Percentiles rank a stretch among this genome's conserved stretches.
These are phyloP conservation scores for Arabis hirsuta DNA, from an alignment of 345 rosid genomes.

Conservation along the genomic window DNA sequence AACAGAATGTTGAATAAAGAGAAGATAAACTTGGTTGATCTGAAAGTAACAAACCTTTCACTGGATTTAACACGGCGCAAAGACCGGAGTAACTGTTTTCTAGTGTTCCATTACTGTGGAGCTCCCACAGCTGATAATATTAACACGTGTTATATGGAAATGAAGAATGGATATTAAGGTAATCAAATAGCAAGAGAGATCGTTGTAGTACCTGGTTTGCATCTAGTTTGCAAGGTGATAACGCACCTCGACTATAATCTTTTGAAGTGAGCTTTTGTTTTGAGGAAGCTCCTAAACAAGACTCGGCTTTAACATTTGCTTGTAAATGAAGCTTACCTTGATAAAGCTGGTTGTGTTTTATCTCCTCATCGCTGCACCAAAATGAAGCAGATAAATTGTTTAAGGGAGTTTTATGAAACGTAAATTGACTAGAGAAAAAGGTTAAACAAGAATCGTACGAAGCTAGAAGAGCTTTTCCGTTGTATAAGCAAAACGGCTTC, in stretches of 20 bases:
- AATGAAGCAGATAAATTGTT: constrained; percentile 6
- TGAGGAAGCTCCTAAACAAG: constrained; percentile 79
- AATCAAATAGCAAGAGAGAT: background rate
- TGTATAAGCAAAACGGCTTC: constrained; percentile 69
- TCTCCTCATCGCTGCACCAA: constrained; percentile 60
- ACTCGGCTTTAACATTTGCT: constrained; percentile 56
- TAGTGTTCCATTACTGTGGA: constrained; percentile 62
- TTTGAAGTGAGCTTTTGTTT: constrained; percentile 68
- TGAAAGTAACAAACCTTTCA: constrained; percentile 52
- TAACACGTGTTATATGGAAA: background rate
- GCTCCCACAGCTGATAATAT: constrained; percentile 79
- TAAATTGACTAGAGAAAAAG: constrained; percentile 5
- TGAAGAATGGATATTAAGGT: background rate
- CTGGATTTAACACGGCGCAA: constrained; percentile 64
- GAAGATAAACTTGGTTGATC: background rate
- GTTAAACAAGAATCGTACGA: constrained; percentile 46
- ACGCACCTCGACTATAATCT: constrained; percentile 58
- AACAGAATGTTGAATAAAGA: background rate
- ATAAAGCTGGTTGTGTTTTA: constrained; percentile 46
- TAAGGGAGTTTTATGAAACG: background rate
- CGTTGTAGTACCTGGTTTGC: constrained; percentile 73
- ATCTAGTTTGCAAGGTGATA: constrained; percentile 70
- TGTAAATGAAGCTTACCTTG: constrained; percentile 56
- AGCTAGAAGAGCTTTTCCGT: constrained; percentile 54
- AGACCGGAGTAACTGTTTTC: constrained; percentile 81